A percentile compares a stretch with the other conserved stretches of the same genome.
These are phyloP conservation scores for Hyaloscypha variabilis DNA, from an alignment of 495 filamentous ascomycete species.

Conservation along the genomic window DNA sequence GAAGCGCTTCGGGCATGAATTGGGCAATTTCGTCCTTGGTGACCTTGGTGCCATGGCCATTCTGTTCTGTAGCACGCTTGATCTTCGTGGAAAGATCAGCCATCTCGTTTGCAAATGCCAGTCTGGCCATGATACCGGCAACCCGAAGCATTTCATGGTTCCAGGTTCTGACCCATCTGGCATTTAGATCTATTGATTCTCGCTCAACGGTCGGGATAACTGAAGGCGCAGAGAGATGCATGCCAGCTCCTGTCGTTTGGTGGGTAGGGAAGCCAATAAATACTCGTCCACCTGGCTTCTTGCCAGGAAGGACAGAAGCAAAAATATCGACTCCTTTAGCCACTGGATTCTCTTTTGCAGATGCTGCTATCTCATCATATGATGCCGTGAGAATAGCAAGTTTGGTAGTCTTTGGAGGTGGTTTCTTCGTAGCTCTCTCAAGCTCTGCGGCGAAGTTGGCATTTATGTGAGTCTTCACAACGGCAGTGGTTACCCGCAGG, in stretches of 20 bases:
- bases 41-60: slow-evolving; percentile 49
- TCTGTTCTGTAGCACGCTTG: slow-evolving; percentile 38
- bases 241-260: slow-evolving; percentile 91
- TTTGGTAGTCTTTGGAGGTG: slow-evolving; percentile 83
- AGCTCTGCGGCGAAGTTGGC: slow-evolving; percentile 75
- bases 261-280: slow-evolving; percentile 98
- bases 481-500: slow-evolving; percentile 81
- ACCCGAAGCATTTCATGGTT: slow-evolving; percentile 94
- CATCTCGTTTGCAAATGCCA: slow-evolving; percentile 89
- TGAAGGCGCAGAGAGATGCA: slow-evolving; percentile 97
- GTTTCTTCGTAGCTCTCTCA: slow-evolving; percentile 96
- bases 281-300: slow-evolving; percentile 74
- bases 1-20: slow-evolving; percentile 76
- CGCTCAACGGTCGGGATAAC: slow-evolving; percentile 98
- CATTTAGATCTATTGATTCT: slow-evolving; percentile 95
- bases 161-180: slow-evolving; percentile 90
- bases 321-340: slow-evolving; percentile 70
- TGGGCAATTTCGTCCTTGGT: slow-evolving; percentile 60
- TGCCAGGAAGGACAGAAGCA: slow-evolving; percentile 84
- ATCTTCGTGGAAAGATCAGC: slow-evolving; percentile 64
- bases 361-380: slow-evolving; percentile 67
- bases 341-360: slow-evolving; percentile 29
- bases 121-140: slow-evolving; percentile 85
- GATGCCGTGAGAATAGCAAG: slow-evolving; percentile 89
- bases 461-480: slow-evolving; percentile 71